phyloP scores from a whole-genome alignment of 2,329 filamentous ascomycete species.

The Sphaerostilbella broomeana region DNA sequence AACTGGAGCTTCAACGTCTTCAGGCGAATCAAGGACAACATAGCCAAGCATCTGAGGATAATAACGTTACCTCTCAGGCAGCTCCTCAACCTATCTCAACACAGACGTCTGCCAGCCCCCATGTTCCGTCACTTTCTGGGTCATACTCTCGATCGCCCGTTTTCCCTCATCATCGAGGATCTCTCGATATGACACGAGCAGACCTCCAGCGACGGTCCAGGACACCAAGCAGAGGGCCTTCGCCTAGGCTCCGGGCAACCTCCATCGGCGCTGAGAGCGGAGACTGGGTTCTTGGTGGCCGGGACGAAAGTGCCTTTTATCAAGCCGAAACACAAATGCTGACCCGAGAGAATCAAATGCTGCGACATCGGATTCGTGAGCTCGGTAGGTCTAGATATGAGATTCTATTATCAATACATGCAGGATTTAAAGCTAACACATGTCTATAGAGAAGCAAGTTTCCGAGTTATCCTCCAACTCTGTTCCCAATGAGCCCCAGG shows the following conservation, averaged over 20 bases:
- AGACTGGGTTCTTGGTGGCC: slow-evolving; percentile 56
- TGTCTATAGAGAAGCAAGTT: slow-evolving; percentile 6
- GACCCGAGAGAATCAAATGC: slow-evolving; percentile 75
- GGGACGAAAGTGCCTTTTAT: slow-evolving; percentile 73
- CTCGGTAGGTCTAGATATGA: slow-evolving; percentile 48
- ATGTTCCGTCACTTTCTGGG: slow-evolving; percentile 21
- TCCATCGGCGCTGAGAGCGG: slow-evolving; percentile 54
- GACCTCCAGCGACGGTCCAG: slow-evolving; percentile 51
- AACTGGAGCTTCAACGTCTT: slow-evolving; percentile 60
- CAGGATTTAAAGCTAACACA: neutral
- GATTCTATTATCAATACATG: neutral
- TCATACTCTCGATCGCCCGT: slow-evolving; percentile 47
- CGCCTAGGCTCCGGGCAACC: slow-evolving; percentile 49
- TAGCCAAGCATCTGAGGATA: slow-evolving; percentile 41
- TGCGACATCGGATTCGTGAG: slow-evolving; percentile 66
- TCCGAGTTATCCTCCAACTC: slow-evolving; percentile 4
- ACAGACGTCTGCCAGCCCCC: slow-evolving; percentile 27
- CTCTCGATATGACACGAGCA: slow-evolving; percentile 51
- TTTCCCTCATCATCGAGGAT: slow-evolving; percentile 46
- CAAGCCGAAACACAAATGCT: slow-evolving; percentile 76
- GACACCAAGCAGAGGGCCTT: slow-evolving; percentile 52
- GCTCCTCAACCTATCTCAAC: slow-evolving; percentile 29
- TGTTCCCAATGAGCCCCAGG: slow-evolving; percentile 3
- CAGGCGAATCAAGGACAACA: slow-evolving; percentile 38
- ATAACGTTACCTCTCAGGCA: slow-evolving; percentile 41